phyloP scores from a whole-genome alignment of 2,329 filamentous ascomycete genomes.

The Penicillium sp. region DNA sequence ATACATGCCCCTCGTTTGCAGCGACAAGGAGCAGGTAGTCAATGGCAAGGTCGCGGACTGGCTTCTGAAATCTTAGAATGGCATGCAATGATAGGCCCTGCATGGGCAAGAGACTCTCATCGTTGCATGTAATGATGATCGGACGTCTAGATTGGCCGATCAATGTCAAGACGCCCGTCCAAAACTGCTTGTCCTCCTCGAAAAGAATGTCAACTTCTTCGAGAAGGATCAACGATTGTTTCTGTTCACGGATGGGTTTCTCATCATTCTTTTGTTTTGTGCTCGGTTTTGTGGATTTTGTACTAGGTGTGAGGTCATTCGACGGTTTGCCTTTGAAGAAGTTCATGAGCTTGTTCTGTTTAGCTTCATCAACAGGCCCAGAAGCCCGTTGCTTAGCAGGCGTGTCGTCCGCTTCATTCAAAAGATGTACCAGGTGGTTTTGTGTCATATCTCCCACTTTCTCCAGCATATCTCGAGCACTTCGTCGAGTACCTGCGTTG shows the following conservation, averaged over 20 bases:
- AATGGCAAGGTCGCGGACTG: slow-evolving; percentile 69
- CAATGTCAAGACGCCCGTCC: slow-evolving; percentile 77
- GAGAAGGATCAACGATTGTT: slow-evolving; percentile 90
- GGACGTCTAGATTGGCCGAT: slow-evolving; percentile 86
- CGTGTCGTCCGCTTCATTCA: slow-evolving; percentile 33
- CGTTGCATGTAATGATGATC: slow-evolving; percentile 93
- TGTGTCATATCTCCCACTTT: slow-evolving; percentile 95
- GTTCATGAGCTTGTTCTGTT: slow-evolving; percentile 77
- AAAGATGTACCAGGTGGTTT: slow-evolving; percentile 81
- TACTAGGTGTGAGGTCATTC: slow-evolving; percentile 26
- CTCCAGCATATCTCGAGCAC: slow-evolving; percentile 86
- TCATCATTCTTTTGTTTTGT: slow-evolving; percentile 29
- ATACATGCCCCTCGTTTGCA: slow-evolving; percentile 84
- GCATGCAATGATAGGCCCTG: slow-evolving; percentile 78
- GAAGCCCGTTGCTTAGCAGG: slow-evolving; percentile 22
- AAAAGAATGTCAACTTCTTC: slow-evolving; percentile 95
- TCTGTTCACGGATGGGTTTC: slow-evolving; percentile 62
- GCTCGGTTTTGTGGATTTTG: slow-evolving; percentile 21
- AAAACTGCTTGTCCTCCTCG: slow-evolving; percentile 95
- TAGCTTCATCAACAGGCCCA: slow-evolving; percentile 66
- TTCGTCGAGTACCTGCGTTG: slow-evolving; percentile 79
- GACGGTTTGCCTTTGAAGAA: slow-evolving; percentile 71
- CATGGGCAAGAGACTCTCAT: slow-evolving; percentile 80
- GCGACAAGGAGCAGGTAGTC: slow-evolving; percentile 83
- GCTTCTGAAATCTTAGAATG: slow-evolving; percentile 74